phyloP scores from a whole-genome alignment of 176 grass and related monocot genomes.

The Juncus inflexus region DNA sequence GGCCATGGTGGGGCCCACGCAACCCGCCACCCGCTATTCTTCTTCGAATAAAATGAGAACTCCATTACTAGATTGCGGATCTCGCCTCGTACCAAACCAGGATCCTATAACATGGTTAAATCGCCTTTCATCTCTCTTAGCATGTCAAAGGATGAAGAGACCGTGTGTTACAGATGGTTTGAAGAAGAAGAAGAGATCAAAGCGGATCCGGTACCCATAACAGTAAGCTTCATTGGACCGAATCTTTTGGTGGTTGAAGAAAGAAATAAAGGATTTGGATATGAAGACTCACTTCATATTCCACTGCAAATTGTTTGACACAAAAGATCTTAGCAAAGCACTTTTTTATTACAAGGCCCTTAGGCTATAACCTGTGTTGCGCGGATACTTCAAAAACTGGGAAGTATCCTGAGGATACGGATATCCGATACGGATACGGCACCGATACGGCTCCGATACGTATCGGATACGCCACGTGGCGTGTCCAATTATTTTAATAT shows the following conservation, averaged over 20 bases:
- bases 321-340: no score
- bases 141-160: slow-evolving; percentile 15
- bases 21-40: slow-evolving; percentile 20
- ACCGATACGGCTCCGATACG: no score
- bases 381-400: no score
- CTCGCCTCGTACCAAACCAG: slow-evolving; percentile 22
- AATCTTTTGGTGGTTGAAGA: slow-evolving; percentile 31
- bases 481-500: no score
- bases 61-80: slow-evolving; percentile 27
- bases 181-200: not conserved
- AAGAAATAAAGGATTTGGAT: slow-evolving; percentile 12
- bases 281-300: not conserved
- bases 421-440: no score
- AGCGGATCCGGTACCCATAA: slow-evolving; percentile 5
- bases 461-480: no score
- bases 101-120: slow-evolving; percentile 20
- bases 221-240: slow-evolving; percentile 22
- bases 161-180: slow-evolving; percentile 21
- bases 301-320: no score
- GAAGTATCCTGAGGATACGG: no score
- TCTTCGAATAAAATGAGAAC: slow-evolving; percentile 25
- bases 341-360: no score
- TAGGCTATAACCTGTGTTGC: no score
- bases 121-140: slow-evolving; percentile 23
- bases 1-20: slow-evolving; percentile 20